Evolutionary conservation across 176 grass and related monocot genomes (phyloP).

Genomic region (Microstegium vimineum): DNA sequence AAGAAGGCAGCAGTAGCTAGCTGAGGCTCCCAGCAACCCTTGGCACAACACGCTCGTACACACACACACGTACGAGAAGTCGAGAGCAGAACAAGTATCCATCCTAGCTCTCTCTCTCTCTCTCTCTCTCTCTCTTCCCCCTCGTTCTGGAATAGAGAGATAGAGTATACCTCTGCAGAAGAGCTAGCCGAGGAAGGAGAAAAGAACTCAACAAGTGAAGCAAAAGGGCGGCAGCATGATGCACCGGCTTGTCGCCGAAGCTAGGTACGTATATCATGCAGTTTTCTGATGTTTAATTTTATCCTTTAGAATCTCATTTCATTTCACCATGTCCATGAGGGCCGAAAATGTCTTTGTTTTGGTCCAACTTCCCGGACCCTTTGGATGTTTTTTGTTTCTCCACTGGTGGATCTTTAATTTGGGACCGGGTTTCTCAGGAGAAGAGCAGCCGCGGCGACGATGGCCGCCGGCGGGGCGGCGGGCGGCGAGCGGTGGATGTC

Average conservation of each 20-base stretch:
- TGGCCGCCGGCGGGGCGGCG: background rate
- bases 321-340: background rate
- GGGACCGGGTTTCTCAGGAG: background rate
- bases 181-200: background rate
- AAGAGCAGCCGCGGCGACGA: background rate
- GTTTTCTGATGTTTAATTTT: background rate
- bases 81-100: background rate
- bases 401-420: background rate
- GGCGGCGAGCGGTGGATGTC: conserved; percentile 24
- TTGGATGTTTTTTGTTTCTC: background rate
- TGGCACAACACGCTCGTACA: background rate
- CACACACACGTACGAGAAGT: background rate
- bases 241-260: conserved; percentile 16
- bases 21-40: background rate
- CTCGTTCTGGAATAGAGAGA: background rate
- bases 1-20: background rate
- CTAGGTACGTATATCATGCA: background rate
- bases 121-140: no score
- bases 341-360: background rate
- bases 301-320: background rate
- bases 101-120: background rate
- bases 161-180: background rate
- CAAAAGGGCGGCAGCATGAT: conserved; percentile 15
- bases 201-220: background rate
- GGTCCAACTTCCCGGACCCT: background rate